Evolutionary conservation across 441 rosid species (phyloP).

Genomic region (Raphanus hybrid): DNA sequence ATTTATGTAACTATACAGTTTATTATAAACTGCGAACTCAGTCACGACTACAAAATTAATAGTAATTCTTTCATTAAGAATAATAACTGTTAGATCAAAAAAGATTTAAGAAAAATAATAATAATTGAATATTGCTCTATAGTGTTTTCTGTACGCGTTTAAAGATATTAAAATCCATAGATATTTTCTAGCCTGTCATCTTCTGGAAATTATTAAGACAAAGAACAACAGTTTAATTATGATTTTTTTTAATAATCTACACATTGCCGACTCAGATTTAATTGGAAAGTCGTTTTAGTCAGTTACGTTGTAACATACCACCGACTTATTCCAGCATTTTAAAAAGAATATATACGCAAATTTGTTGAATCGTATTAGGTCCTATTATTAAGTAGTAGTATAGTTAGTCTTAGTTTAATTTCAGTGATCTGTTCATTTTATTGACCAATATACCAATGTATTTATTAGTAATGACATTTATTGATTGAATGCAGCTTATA

Average conservation of each 20-base stretch:
- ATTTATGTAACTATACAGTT: background rate
- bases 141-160: background rate
- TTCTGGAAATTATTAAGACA: slow-evolving; percentile 9
- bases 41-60: background rate
- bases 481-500: slow-evolving; percentile 11
- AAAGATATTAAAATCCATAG: background rate
- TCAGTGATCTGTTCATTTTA: slow-evolving; percentile 25
- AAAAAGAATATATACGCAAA: background rate
- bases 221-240: background rate
- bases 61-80: no score
- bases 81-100: no score
- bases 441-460: slow-evolving; percentile 9
- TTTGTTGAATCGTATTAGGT: background rate
- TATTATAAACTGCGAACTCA: background rate
- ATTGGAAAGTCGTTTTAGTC: slow-evolving; percentile 35
- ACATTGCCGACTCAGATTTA: slow-evolving; percentile 36
- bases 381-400: slow-evolving; percentile 7
- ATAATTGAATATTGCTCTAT: slow-evolving; percentile 1
- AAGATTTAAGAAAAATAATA: background rate
- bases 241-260: slow-evolving; percentile 31
- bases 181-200: slow-evolving; percentile 24
- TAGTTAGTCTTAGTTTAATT: slow-evolving; percentile 4
- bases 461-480: slow-evolving; percentile 17
- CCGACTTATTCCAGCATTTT: slow-evolving; percentile 38
- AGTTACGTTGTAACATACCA: slow-evolving; percentile 22